Conservation (phyloP, 129 eudicot genomes). For the Flaveria robusta region DNA sequence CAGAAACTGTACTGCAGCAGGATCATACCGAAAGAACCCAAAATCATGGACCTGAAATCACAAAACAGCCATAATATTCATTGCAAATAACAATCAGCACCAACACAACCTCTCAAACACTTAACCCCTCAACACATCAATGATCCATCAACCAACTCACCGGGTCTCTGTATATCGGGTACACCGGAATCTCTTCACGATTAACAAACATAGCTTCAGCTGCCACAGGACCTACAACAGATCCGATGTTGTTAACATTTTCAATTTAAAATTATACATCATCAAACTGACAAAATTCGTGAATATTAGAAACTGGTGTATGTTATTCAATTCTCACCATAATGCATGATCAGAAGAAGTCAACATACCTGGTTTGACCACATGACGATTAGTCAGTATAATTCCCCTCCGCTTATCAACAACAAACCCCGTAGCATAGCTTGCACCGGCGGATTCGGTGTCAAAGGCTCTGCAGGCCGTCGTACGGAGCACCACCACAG, state of each 20-base stretch:
- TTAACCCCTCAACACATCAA: not conserved
- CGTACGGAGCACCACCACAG: conserved; percentile 91
- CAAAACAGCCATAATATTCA: not conserved
- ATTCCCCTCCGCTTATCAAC: conserved; percentile 89
- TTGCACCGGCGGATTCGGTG: conserved; percentile 79
- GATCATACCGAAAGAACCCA: conserved; percentile 95
- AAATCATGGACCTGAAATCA: conserved; percentile 85
- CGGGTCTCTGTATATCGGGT: conserved; percentile 90
- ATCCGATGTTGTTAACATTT: too few species aligned
- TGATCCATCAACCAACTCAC: conserved; percentile 48
- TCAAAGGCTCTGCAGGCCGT: conserved; percentile 92
- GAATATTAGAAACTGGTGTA: too few species aligned
- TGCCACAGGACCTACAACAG: conserved; percentile 78
- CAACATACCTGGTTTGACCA: conserved; percentile 79
- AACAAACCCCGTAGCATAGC: conserved; percentile 94
- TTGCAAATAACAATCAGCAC: too few species aligned
- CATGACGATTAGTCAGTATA: conserved; percentile 94
- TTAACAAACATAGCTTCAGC: conserved; percentile 99
- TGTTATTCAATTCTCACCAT: not conserved
- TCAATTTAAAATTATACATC: too few species aligned
- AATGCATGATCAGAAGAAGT: not conserved
- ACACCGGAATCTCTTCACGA: conserved; percentile 91
- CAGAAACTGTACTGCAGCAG: conserved; percentile 76
- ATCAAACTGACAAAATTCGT: too few species aligned
- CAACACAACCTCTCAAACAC: too few species aligned